Evolutionary conservation across 2,329 filamentous ascomycete genomes (phyloP).

Genomic region (Endoconidiophora polonica): DNA sequence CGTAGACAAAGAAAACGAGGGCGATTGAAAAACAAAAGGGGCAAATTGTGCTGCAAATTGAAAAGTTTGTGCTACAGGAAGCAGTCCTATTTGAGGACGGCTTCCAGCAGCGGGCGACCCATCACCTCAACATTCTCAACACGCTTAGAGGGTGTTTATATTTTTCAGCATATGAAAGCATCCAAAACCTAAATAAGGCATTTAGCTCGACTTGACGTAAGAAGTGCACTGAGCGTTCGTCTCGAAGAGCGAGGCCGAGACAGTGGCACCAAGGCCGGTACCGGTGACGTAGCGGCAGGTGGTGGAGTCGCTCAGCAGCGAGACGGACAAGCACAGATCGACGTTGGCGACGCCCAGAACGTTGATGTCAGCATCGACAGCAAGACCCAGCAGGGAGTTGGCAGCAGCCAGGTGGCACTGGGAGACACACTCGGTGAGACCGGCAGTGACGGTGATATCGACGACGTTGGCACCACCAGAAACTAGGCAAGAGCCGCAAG

Average conservation of each 20-base stretch:
- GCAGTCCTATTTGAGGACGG: too few relatives aligned
- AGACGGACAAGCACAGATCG: conserved; percentile 12
- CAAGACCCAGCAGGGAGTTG: conserved; percentile 7
- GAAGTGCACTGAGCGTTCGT: neutral
- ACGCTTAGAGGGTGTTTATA: too few relatives aligned
- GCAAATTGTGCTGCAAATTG: too few relatives aligned
- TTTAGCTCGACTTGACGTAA: neutral
- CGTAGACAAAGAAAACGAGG: neutral
- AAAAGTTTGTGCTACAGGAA: too few relatives aligned
- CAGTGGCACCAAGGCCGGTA: conserved; percentile 1
- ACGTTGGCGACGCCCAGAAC: conserved; percentile 16
- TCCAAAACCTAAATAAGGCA: too few relatives aligned
- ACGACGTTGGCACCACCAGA: conserved; percentile 1
- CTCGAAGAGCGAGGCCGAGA: neutral
- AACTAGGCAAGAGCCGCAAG: conserved; percentile 17
- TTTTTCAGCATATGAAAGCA: too few relatives aligned
- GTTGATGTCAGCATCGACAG: conserved; percentile 12
- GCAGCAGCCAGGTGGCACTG: conserved; percentile 10
- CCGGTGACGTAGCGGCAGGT: conserved; percentile 12
- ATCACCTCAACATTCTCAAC: too few relatives aligned
- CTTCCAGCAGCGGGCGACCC: too few relatives aligned
- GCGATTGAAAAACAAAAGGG: neutral
- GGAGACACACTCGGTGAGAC: conserved; percentile 10
- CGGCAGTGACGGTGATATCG: conserved; percentile 3
- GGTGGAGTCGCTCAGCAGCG: conserved; percentile 4